These are phyloP conservation scores for Botrytis sinoallii DNA, from an alignment of 2,329 filamentous ascomycete species.

Conservation along the genomic window DNA sequence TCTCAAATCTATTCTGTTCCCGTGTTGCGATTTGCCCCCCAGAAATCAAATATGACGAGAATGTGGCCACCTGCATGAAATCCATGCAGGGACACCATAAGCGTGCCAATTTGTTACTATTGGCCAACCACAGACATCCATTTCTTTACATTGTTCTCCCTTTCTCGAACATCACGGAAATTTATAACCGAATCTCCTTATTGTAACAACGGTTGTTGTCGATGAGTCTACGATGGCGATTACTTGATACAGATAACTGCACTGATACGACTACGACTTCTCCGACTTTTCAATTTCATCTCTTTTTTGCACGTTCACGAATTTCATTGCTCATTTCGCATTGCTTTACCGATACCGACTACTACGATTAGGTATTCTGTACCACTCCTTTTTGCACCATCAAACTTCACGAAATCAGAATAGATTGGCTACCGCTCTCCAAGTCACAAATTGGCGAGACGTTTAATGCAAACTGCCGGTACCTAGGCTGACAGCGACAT, in stretches of 20 bases:
- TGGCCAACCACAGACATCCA: background rate
- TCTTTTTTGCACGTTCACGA: background rate
- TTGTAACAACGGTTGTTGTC: background rate
- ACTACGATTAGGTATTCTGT: background rate
- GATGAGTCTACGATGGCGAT: background rate
- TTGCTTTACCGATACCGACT: background rate
- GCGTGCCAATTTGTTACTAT: slow-evolving; percentile 9
- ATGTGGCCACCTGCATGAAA: slow-evolving; percentile 12
- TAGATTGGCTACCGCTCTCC: background rate
- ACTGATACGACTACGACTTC: background rate
- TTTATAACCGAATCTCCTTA: background rate
- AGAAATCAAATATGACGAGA: slow-evolving; percentile 3
- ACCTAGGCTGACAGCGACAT: background rate
- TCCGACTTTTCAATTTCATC: background rate
- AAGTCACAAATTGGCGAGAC: background rate
- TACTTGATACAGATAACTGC: background rate
- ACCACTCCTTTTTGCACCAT: background rate
- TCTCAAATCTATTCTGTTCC: background rate
- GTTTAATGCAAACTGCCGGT: background rate
- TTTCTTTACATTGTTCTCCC: background rate
- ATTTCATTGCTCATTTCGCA: slow-evolving; percentile 4
- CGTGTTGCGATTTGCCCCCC: background rate
- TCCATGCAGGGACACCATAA: slow-evolving; percentile 17
- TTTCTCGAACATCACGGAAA: background rate
- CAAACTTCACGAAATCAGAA: background rate